phyloP scores from a whole-genome alignment of 2,329 filamentous ascomycete species.

The Bertia moriformis region DNA sequence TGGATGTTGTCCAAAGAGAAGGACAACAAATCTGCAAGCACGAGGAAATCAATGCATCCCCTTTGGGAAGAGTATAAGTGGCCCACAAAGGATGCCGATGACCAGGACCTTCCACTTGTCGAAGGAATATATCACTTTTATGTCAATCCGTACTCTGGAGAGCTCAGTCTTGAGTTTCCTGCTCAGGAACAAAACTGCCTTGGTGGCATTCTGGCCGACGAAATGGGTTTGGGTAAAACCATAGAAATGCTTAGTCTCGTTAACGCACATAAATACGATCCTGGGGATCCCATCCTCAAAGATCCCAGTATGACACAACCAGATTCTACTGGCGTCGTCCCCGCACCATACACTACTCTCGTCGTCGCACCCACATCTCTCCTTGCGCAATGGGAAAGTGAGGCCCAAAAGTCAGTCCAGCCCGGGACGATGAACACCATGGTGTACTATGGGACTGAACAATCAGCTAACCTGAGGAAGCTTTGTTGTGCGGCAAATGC shows the following conservation, averaged over 20 bases:
- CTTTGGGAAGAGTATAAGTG: slow-evolving; percentile 92
- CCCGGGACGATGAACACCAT: slow-evolving; percentile 43
- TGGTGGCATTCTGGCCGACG: slow-evolving; percentile 83
- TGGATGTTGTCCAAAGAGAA: slow-evolving; percentile 97
- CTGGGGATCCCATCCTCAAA: no score
- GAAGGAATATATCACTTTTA: slow-evolving; percentile 65
- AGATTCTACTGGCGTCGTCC: slow-evolving; percentile 7
- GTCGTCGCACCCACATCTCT: slow-evolving; percentile 57
- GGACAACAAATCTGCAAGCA: slow-evolving; percentile 50
- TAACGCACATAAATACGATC: slow-evolving; percentile 62
- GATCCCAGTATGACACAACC: slow-evolving; percentile 20
- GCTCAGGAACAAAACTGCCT: slow-evolving; percentile 87
- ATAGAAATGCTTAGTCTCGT: slow-evolving; percentile 95
- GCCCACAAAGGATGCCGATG: slow-evolving; percentile 78
- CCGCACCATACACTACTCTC: slow-evolving; percentile 48
- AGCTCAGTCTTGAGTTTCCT: slow-evolving; percentile 81
- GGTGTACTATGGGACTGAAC: slow-evolving; percentile 54
- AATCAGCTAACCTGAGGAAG: slow-evolving; percentile 40
- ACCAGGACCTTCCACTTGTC: slow-evolving; percentile 54
- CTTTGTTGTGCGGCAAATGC: slow-evolving; percentile 43
- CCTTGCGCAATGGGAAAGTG: slow-evolving; percentile 54
- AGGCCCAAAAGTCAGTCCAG: slow-evolving; percentile 49
- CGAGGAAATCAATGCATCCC: slow-evolving; percentile 80
- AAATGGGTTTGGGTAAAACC: slow-evolving; percentile 96
- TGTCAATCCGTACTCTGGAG: slow-evolving; percentile 91